Base-by-base conservation (phyloP, 164 flowering plant species). In the Vitis rotundifolia region DNA sequence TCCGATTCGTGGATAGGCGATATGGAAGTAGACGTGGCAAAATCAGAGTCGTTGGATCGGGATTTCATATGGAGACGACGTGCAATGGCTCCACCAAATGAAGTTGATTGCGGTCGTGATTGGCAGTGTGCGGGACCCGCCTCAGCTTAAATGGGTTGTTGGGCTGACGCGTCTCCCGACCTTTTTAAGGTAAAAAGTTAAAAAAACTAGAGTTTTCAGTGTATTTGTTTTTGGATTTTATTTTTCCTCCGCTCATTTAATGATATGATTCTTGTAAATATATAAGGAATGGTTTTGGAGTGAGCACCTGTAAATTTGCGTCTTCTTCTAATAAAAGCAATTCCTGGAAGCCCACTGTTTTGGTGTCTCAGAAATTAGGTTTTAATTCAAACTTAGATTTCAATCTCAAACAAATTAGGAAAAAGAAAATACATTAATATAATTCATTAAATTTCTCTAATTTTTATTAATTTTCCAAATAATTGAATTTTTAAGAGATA, bases 1-100 rank as follows among this genome's bases (percentile, higher is more conserved):
- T 79, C 90, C 69, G 86, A 69, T 26, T 37, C 79, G 44, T 76
- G 80, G 86, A 75, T 37, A 19, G 80, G 16, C 9, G 74, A 18
- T 37, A 68, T 59, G 63, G 50, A 73, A 5, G 56, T 47, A 2
- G 79, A 68, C 19, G 64, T 14, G 62, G 78, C 69, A 49, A 59
- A 51, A 78, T 59, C 69, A 26, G 74, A 55, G 13, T 71, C 77
- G 65, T 69, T 28, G 10, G 64, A 65, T 76, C 7, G 63, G 61
- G 62, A 61, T 22, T n/a, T 58, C 22, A 47, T 51, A 67, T 64
- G 74, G 78, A 37, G 57, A 10, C 61, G 78, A 19, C 68, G 73
- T 47, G 79, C 50, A 8, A 50, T 70, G 68, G 72, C 51, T 15
- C 76, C 68, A 73, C 64, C 31, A 28, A 16, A 58, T 15, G 65